Percentiles rank a stretch among this genome's conserved stretches.
Conservation (phyloP, 2,329 filamentous ascomycete species). For the Trichoderma aggressivum region DNA sequence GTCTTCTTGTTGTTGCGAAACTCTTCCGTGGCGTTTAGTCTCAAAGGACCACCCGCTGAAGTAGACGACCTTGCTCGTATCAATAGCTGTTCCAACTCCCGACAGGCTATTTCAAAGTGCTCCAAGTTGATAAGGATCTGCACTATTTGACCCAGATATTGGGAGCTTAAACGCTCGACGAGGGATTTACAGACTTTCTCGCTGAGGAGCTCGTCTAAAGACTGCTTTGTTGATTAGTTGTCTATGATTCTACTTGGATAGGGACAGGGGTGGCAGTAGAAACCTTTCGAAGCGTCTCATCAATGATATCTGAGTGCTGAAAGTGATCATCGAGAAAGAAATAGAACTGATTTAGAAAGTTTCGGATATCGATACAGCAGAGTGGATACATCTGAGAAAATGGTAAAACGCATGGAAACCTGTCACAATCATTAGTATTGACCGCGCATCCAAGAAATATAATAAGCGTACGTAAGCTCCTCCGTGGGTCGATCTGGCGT, state of each 20-base stretch:
- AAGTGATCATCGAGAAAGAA: constrained; percentile 97
- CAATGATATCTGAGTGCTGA: constrained; percentile 82
- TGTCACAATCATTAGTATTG: constrained; percentile 33
- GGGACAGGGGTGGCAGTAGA: constrained; percentile 14
- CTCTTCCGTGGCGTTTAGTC: constrained; percentile 76
- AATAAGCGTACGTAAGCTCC: constrained; percentile 63
- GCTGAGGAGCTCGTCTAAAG: constrained; percentile 90
- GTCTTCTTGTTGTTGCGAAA: constrained; percentile 92
- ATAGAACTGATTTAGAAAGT: constrained; percentile 97
- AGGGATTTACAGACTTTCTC: constrained; percentile 88
- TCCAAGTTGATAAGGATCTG: constrained; percentile 97
- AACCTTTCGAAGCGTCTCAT: constrained; percentile 80
- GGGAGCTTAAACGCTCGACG: constrained; percentile 81
- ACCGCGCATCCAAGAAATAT: neutral
- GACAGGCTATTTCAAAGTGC: constrained; percentile 91
- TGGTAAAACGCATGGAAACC: constrained; percentile 90
- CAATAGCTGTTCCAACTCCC: constrained; percentile 81
- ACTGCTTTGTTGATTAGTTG: constrained; percentile 45
- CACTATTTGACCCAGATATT: constrained; percentile 96
- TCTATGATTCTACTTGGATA: neutral
- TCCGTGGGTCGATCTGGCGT: constrained; percentile 74
- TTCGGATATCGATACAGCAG: constrained; percentile 96
- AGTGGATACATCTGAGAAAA: constrained; percentile 99
- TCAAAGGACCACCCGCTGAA: constrained; percentile 75
- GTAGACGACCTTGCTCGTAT: constrained; percentile 80